Conservation (phyloP, 202 grass and related monocot genomes). For the Setaria viridis region DNA sequence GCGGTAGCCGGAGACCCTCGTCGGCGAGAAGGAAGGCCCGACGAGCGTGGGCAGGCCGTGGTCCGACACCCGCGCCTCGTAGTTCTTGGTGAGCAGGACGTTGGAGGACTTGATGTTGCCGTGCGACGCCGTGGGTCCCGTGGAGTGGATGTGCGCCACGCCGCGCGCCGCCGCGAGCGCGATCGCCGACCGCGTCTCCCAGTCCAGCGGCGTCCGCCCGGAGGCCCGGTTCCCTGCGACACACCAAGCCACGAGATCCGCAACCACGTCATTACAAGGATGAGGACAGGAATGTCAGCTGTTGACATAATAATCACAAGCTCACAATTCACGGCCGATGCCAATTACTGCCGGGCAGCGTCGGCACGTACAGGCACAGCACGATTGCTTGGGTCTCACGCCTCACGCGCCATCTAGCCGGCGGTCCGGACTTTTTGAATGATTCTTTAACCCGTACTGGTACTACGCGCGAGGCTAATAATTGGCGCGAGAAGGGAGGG, state of each 20-base stretch:
- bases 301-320: not conserved
- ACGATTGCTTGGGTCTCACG: slow-evolving; percentile 39
- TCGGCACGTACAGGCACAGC: not conserved
- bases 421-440: slow-evolving; percentile 33
- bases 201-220: slow-evolving; percentile 76
- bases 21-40: slow-evolving; percentile 62
- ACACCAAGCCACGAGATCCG: not conserved
- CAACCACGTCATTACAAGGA: not conserved
- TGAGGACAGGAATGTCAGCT: not conserved
- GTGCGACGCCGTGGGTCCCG: slow-evolving; percentile 69
- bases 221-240: slow-evolving; percentile 78
- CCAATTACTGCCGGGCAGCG: slow-evolving; percentile 30
- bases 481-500: slow-evolving; percentile 41
- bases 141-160: slow-evolving; percentile 83
- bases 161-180: slow-evolving; percentile 79
- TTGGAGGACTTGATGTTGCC: slow-evolving; percentile 99
- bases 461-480: slow-evolving; percentile 21
- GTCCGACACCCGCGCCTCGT: slow-evolving; percentile 87
- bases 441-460: slow-evolving; percentile 30
- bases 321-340: slow-evolving; percentile 13
- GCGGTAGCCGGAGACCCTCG: slow-evolving; percentile 78
- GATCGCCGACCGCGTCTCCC: slow-evolving; percentile 74
- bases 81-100: slow-evolving; percentile 85
- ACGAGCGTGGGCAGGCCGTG: slow-evolving; percentile 88
- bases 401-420: not conserved